A percentile compares a stretch with the other conserved stretches of the same genome.
These are phyloP conservation scores for Penicillium sp. DNA, from an alignment of 2,329 filamentous ascomycete species.

Conservation along the genomic window DNA sequence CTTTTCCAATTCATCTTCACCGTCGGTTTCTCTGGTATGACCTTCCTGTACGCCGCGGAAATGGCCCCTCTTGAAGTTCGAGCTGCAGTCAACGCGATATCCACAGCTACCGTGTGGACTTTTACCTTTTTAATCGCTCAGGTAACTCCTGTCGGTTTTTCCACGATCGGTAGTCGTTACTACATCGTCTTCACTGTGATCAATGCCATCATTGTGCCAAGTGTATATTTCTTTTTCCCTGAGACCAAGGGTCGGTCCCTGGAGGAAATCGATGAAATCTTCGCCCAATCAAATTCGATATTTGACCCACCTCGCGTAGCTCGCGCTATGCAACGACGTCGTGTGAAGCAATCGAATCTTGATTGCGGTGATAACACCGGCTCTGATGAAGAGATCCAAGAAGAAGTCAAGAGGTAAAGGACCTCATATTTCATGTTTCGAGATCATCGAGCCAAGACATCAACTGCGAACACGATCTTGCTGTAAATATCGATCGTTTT, in stretches of 20 bases:
- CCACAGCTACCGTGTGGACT: conserved; percentile 13
- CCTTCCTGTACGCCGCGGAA: conserved; percentile 16
- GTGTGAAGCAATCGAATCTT: conserved; percentile 1
- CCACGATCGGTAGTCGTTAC: conserved; percentile 14
- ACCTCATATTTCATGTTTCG: neutral
- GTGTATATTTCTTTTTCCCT: conserved; percentile 42
- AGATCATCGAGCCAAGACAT: neutral
- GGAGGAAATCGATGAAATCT: conserved; percentile 44
- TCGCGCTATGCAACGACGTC: conserved; percentile 11
- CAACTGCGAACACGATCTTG: neutral
- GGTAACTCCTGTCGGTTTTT: conserved; percentile 14
- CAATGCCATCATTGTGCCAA: conserved; percentile 35
- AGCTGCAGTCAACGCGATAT: conserved; percentile 13
- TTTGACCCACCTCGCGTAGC: conserved; percentile 30
- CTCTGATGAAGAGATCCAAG: conserved; percentile 5
- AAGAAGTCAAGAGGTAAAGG: conserved; percentile 3
- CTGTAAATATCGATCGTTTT: neutral
- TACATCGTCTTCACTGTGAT: conserved; percentile 37
- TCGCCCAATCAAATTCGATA: conserved; percentile 33
- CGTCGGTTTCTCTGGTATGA: conserved; percentile 12
- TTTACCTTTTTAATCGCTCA: conserved; percentile 20
- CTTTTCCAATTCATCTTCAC: conserved; percentile 15
- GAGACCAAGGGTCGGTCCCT: conserved; percentile 42
- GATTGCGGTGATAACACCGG: conserved; percentile 11
- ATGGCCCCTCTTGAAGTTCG: conserved; percentile 15